These are phyloP conservation scores for Leavenworthia alabamica DNA, from an alignment of 345 rosid species.

Conservation along the genomic window DNA sequence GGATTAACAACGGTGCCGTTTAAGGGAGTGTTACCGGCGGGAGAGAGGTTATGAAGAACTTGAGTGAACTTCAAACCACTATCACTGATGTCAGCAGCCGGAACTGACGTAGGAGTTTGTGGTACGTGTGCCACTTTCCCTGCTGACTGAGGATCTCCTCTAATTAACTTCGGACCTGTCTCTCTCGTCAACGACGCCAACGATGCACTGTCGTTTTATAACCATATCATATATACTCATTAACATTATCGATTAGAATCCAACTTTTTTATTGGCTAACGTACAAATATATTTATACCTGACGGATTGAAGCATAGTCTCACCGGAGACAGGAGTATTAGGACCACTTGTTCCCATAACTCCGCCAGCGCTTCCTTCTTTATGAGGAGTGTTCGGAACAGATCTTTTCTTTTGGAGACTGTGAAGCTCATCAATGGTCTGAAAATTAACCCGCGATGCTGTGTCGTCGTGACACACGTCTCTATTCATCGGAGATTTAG, in stretches of 20 bases:
- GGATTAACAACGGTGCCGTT: background rate
- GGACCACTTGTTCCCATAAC: constrained; percentile 30
- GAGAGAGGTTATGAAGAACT: constrained; percentile 88
- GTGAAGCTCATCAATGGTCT: constrained; percentile 93
- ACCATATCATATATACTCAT: background rate
- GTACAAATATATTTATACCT: constrained; percentile 40
- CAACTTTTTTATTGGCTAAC: background rate
- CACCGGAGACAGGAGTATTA: constrained; percentile 40
- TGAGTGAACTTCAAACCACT: constrained; percentile 90
- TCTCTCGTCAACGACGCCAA: constrained; percentile 88
- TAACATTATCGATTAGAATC: too few species aligned
- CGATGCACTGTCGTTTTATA: constrained; percentile 59
- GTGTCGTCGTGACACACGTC: constrained; percentile 68
- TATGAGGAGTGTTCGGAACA: constrained; percentile 64
- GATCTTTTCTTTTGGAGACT: constrained; percentile 82
- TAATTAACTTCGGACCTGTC: constrained; percentile 81
- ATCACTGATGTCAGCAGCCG: constrained; percentile 69
- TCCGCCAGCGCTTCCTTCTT: constrained; percentile 16
- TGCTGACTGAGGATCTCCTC: constrained; percentile 69
- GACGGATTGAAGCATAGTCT: constrained; percentile 91
- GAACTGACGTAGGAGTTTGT: constrained; percentile 34
- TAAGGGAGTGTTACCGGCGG: constrained; percentile 53
- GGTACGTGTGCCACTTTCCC: constrained; percentile 37
- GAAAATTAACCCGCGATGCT: constrained; percentile 52
- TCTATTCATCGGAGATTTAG: background rate